Percentiles rank a stretch among this genome's conserved stretches.
phyloP scores from a whole-genome alignment of 352 stramenopile species.

The Globisporangium parvum region DNA sequence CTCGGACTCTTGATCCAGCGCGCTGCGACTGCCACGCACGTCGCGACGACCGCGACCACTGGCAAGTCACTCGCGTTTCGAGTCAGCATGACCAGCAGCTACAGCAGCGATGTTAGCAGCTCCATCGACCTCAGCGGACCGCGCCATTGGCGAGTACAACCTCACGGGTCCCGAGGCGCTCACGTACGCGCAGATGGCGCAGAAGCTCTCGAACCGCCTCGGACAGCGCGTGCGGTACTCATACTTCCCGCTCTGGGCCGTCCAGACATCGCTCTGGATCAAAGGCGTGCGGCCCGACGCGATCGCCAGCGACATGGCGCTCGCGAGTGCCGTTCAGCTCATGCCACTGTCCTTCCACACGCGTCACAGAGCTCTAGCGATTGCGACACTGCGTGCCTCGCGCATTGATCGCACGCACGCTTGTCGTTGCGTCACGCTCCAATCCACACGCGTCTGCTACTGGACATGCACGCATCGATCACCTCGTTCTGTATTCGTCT shows the following conservation, averaged over 20 bases:
- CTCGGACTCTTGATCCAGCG: constrained; percentile 12
- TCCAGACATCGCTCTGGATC: constrained; percentile 71
- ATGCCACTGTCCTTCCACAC: too few relatives aligned
- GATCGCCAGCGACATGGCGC: constrained; percentile 48
- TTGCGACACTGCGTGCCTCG: too few relatives aligned
- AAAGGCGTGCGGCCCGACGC: constrained; percentile 52
- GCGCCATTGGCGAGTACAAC: constrained; percentile 13
- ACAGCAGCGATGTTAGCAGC: too few relatives aligned
- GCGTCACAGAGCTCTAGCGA: too few relatives aligned
- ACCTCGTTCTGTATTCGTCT: not conserved
- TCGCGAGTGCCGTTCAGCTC: constrained; percentile 33
- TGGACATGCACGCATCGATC: too few relatives aligned
- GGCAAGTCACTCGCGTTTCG: constrained; percentile 15
- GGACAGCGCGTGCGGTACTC: constrained; percentile 44
- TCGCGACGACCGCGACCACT: not conserved
- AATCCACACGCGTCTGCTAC: too few relatives aligned
- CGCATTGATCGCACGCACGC: too few relatives aligned
- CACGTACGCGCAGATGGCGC: constrained; percentile 37
- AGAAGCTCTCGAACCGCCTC: constrained; percentile 36
- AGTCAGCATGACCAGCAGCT: too few relatives aligned
- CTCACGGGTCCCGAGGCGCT: constrained; percentile 60
- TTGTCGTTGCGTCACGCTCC: too few relatives aligned
- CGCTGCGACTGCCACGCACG: not conserved
- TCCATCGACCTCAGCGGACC: too few relatives aligned
- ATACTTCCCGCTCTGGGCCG: constrained; percentile 65